Conservation (phyloP, 1,284 basidiomycete species). For the Malassezia yamatoensis region DNA sequence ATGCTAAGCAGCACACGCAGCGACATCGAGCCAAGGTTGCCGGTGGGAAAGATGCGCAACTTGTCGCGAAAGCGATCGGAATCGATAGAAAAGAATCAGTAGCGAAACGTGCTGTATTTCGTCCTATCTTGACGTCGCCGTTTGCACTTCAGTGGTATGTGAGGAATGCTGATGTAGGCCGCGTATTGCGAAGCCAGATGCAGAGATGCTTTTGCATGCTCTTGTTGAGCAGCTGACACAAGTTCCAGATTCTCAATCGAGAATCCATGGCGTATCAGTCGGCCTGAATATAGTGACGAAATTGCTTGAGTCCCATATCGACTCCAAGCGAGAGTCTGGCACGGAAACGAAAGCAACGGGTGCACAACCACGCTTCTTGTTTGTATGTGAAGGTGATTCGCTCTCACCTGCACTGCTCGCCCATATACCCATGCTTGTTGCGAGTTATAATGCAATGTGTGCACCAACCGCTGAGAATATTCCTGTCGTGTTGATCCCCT, state of each 20-base stretch:
- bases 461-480: not conserved
- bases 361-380: constrained; percentile 1
- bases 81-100: not conserved
- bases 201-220: constrained; percentile 14
- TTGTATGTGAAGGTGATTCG: constrained; percentile 16
- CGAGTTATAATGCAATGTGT: constrained; percentile 15
- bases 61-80: not conserved
- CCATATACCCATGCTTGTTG: constrained; percentile 19
- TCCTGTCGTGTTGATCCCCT: constrained; percentile 12
- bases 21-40: constrained; percentile 9
- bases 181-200: constrained; percentile 12
- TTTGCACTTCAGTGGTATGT: constrained; percentile 15
- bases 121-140: constrained; percentile 19
- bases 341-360: not conserved
- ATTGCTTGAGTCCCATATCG: constrained; percentile 4
- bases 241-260: not conserved
- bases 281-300: constrained; percentile 17
- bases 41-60: constrained; percentile 10
- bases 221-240: constrained; percentile 12
- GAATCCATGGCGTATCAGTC: not conserved
- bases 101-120: constrained; percentile 10
- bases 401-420: constrained; percentile 11
- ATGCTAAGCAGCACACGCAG: constrained; percentile 13
- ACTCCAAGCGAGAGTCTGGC: not conserved
- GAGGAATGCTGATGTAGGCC: constrained; percentile 5